These are phyloP conservation scores for Elsinoe arachidis DNA, from an alignment of 2,329 filamentous ascomycete species.

Conservation along the genomic window DNA sequence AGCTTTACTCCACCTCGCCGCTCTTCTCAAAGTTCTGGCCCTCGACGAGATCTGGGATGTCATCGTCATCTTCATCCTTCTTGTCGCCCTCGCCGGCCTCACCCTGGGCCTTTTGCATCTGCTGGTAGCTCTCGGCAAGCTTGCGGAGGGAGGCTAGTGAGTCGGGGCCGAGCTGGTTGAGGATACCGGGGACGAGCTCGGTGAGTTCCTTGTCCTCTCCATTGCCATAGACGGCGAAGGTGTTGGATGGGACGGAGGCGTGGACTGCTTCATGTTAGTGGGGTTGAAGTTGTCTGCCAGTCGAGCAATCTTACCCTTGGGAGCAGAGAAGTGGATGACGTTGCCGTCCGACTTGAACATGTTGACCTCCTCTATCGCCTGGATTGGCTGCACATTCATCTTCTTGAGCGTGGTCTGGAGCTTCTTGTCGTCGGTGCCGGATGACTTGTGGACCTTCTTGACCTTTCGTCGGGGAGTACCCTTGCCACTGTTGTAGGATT, in stretches of 20 bases:
- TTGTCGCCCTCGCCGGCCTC: conserved; percentile 57
- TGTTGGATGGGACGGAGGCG: conserved; percentile 94
- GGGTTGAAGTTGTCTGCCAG: no score
- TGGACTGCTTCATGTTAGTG: conserved; percentile 56
- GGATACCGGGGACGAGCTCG: conserved; percentile 96
- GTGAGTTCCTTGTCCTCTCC: conserved; percentile 99
- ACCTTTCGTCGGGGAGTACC: conserved; percentile 95
- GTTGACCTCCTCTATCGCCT: conserved; percentile 99
- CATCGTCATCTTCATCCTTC: conserved; percentile 65
- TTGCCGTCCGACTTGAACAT: conserved; percentile 99
- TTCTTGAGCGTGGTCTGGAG: conserved; percentile 96
- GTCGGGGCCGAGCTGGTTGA: conserved; percentile 98
- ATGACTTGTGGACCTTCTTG: conserved; percentile 93
- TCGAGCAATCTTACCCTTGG: conserved; percentile 64
- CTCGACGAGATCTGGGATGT: conserved; percentile 94
- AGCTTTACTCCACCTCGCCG: conserved; percentile 12
- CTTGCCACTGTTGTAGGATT: conserved; percentile 62
- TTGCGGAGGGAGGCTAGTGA: conserved; percentile 95
- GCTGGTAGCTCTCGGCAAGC: conserved; percentile 99
- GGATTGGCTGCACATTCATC: conserved; percentile 98
- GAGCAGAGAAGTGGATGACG: conserved; percentile 97
- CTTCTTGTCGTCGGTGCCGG: conserved; percentile 98
- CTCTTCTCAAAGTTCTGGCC: conserved; percentile 82
- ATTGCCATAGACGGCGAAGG: conserved; percentile 97
- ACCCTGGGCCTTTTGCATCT: conserved; percentile 87